Evolutionary conservation across 345 rosid genomes (phyloP), one percentile per base, ranked within the genome.

Genomic region (Mercurialis annua): DNA sequence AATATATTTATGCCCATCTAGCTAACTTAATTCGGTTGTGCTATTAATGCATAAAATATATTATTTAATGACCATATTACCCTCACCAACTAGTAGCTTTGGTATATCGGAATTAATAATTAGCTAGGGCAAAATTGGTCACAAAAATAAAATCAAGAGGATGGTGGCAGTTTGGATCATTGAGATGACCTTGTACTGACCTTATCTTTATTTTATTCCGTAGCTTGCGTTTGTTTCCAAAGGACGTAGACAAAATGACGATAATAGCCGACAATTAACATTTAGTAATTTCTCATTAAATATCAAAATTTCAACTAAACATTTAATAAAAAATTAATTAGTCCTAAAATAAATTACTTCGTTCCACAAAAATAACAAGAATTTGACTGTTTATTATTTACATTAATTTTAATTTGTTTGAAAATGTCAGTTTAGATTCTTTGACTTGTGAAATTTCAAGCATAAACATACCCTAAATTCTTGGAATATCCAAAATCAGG

Each of bases 131-230:
- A 74, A 26, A n/a, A 70, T 55, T 65, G 57, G 80, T 69, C 65
- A 64, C 70, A 59, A 27, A 1, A 0, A 66, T 20, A 20, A 44
- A 55, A 50, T 53, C 57, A 16, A 62, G 53, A 69, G 73, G 83
- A 74, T 77, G 82, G 83, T 78, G 82, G 83, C 65, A 68, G 83
- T 78, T 85, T 76, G 79, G 85, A 74, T 81, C 82, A 76, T 78
- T 81, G 87, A 86, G 73, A 78, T 76, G 87, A 81, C 86, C 62
- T 69, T 77, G 78, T 74, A 83, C 87, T 81, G 71, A 81, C 84
- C 84, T 78, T 73, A 76, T 79, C 84, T 68, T 67, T 81, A 67
- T 82, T 77, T 79, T 85, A 79, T 79, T 79, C 82, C 78, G 73
- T 69, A 75, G 80, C 65, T 76, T 71, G 83, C 81, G 80, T 73